These are phyloP conservation scores for Didymella sp. DNA, from an alignment of 2,329 filamentous ascomycete genomes.

Conservation along the genomic window DNA sequence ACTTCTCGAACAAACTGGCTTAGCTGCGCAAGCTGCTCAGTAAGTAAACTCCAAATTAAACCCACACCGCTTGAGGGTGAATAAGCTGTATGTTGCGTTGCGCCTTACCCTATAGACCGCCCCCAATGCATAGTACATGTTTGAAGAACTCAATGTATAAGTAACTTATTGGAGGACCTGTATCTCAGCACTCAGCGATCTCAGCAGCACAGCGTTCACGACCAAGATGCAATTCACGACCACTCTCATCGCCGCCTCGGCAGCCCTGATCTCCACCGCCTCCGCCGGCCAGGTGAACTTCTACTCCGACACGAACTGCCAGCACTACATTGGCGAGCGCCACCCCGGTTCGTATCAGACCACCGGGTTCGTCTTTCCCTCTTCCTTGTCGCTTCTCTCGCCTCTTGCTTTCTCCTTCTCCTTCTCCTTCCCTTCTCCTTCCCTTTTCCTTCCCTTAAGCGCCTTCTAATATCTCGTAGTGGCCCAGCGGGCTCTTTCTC, in stretches of 20 bases:
- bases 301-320: constrained; percentile 27
- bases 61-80: not conserved
- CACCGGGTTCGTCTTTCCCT: constrained; percentile 16
- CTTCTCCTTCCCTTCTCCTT: not conserved
- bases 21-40: not conserved
- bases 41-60: not conserved
- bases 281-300: constrained; percentile 31
- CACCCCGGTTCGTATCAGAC: constrained; percentile 18
- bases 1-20: not conserved
- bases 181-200: no score
- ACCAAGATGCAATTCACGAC: constrained; percentile 15
- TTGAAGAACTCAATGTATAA: not conserved
- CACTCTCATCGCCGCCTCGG: constrained; percentile 13
- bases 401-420: not conserved
- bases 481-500: constrained; percentile 29
- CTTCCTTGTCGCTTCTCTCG: no score
- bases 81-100: no score
- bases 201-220: not conserved
- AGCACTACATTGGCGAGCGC: constrained; percentile 26
- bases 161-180: no score
- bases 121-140: no score
- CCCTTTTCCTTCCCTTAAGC: no score
- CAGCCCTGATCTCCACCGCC: constrained; percentile 8
- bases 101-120: no score
- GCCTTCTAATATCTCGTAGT: not conserved